phyloP scores from a whole-genome alignment of 352 stramenopile species.

The Phytophthora kernoviae region DNA sequence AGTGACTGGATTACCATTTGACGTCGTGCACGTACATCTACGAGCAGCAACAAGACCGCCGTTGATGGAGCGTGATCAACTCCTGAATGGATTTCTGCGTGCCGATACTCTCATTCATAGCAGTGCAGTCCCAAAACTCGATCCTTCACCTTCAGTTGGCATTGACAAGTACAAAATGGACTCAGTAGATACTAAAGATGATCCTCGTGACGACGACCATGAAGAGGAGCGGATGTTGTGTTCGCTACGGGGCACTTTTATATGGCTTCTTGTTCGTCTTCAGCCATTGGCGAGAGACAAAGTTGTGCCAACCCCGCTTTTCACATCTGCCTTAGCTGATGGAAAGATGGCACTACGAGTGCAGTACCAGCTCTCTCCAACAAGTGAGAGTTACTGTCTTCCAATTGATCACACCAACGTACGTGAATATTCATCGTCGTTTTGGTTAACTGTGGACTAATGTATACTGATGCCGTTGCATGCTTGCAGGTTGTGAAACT shows the following conservation, averaged over 20 bases:
- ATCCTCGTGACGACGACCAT: constrained; percentile 3
- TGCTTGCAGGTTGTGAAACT: constrained; percentile 44
- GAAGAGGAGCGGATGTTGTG: constrained; percentile 15
- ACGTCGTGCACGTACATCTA: constrained; percentile 48
- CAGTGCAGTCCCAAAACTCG: not conserved
- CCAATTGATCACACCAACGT: constrained; percentile 64
- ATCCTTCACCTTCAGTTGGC: not conserved
- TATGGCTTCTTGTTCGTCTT: constrained; percentile 55
- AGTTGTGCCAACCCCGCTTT: constrained; percentile 1
- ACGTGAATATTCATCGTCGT: constrained; percentile 9
- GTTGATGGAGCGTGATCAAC: constrained; percentile 38
- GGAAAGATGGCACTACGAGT: constrained; percentile 28
- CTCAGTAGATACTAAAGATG: constrained; percentile 12
- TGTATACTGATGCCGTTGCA: not conserved
- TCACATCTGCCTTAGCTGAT: not conserved
- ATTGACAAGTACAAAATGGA: constrained; percentile 11
- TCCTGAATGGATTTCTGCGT: constrained; percentile 45
- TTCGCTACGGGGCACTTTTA: constrained; percentile 38
- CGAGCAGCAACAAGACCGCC: constrained; percentile 27
- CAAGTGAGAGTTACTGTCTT: constrained; percentile 57
- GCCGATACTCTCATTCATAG: constrained; percentile 23
- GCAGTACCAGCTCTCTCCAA: constrained; percentile 58
- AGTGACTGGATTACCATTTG: constrained; percentile 14
- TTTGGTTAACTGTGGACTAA: not conserved
- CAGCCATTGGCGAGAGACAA: constrained; percentile 27